Evolutionary conservation across 768 basidiomycete species (phyloP).

Genomic region (Tricholoma sp.): DNA sequence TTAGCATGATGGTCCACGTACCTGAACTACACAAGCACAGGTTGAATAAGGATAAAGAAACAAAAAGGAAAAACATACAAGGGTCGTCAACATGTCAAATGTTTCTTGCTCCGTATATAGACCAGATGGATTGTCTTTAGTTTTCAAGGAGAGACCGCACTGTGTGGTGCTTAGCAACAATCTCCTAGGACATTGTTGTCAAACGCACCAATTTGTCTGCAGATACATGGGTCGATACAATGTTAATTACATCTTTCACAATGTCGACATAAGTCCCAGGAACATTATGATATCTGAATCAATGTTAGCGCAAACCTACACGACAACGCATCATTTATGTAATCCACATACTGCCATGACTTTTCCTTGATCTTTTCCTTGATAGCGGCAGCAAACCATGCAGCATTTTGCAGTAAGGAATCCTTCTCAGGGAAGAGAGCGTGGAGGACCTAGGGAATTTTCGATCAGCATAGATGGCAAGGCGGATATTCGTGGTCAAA

Average conservation of each 20-base stretch:
- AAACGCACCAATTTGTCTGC: conserved; percentile 30
- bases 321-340: neutral
- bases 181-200: neutral
- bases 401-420: conserved; percentile 22
- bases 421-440: conserved; percentile 32
- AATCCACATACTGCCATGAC: conserved; percentile 20
- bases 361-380: conserved; percentile 26
- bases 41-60: neutral
- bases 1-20: neutral
- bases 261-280: conserved; percentile 38
- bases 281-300: conserved; percentile 22
- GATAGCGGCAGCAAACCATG: conserved; percentile 26
- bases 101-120: conserved; percentile 42
- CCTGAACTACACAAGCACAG: conserved; percentile 8
- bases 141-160: conserved; percentile 44
- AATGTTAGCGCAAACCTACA: neutral
- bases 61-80: conserved; percentile 20
- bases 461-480: neutral
- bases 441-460: conserved; percentile 19
- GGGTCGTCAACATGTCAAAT: conserved; percentile 35
- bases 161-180: conserved; percentile 6
- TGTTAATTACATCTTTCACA: conserved; percentile 43
- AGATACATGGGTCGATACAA: conserved; percentile 35
- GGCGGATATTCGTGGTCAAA: neutral
- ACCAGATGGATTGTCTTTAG: conserved; percentile 38